A percentile compares a stretch with the other conserved stretches of the same genome.
These are phyloP conservation scores for Amauroascus verrucosus DNA, from an alignment of 2,329 filamentous ascomycete genomes.

Conservation along the genomic window DNA sequence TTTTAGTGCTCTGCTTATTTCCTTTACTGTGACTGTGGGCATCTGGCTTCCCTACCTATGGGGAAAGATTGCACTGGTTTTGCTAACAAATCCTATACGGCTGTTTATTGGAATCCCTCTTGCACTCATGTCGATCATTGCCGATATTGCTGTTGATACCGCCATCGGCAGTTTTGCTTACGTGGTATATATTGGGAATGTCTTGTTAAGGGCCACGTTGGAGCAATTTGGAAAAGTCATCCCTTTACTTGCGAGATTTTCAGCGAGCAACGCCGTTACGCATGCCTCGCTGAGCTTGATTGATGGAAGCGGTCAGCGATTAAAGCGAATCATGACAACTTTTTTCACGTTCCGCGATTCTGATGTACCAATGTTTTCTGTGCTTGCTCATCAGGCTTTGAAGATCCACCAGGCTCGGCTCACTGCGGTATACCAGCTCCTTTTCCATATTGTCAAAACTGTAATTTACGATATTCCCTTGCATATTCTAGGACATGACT, in stretches of 20 bases:
- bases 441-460: constrained; percentile 36
- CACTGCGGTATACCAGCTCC: constrained; percentile 30
- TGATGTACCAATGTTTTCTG: constrained; percentile 67
- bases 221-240: constrained; percentile 28
- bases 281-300: constrained; percentile 35
- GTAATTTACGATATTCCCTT: constrained; percentile 33
- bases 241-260: constrained; percentile 30
- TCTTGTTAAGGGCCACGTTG: constrained; percentile 26
- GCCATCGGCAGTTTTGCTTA: constrained; percentile 55
- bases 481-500: constrained; percentile 12
- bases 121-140: constrained; percentile 58
- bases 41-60: constrained; percentile 88
- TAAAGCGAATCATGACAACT: constrained; percentile 30
- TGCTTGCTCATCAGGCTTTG: constrained; percentile 62
- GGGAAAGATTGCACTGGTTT: constrained; percentile 71
- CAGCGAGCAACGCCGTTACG: constrained; percentile 29
- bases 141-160: constrained; percentile 70
- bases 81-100: constrained; percentile 66
- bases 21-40: constrained; percentile 71
- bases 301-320: constrained; percentile 32
- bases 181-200: constrained; percentile 32
- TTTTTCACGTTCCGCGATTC: constrained; percentile 39
- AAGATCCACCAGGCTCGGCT: constrained; percentile 49
- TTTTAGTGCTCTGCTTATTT: constrained; percentile 84
- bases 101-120: constrained; percentile 58